Evolutionary conservation across 257 asterid genomes (phyloP).

Genomic region (Rhazya stricta): DNA sequence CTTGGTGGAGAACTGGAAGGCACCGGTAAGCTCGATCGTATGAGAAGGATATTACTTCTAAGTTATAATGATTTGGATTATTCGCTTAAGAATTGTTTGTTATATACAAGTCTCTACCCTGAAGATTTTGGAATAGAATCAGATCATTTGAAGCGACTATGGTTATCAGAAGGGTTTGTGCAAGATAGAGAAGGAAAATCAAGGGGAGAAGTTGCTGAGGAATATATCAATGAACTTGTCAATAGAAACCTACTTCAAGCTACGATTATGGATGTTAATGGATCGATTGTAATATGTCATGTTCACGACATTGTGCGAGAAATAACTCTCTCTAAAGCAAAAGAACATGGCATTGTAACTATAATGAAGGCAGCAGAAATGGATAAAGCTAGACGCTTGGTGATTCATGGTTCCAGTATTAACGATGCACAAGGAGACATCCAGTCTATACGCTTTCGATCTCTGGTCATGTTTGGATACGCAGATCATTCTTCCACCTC

Average conservation of each 20-base stretch:
- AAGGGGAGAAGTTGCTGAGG: slow-evolving; percentile 22
- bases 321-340: not conserved
- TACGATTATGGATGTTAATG: not conserved
- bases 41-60: slow-evolving; percentile 9
- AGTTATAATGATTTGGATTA: slow-evolving; percentile 15
- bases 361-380: not conserved
- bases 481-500: not conserved
- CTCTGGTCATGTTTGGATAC: slow-evolving; percentile 10
- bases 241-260: slow-evolving; percentile 29
- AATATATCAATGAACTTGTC: slow-evolving; percentile 21
- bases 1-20: slow-evolving; percentile 7
- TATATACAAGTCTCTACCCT: slow-evolving; percentile 22
- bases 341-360: not conserved
- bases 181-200: slow-evolving; percentile 10
- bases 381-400: too few relatives aligned
- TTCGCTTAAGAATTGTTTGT: slow-evolving; percentile 2
- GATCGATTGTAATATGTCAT: slow-evolving; percentile 9
- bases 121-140: slow-evolving; percentile 10
- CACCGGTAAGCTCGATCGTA: not conserved
- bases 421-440: not conserved
- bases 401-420: not conserved
- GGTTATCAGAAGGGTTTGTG: slow-evolving; percentile 36
- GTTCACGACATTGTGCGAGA: slow-evolving; percentile 22
- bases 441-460: slow-evolving; percentile 10
- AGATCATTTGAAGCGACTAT: slow-evolving; percentile 11